phyloP scores from a whole-genome alignment of 1,139 yeast genomes.

The Candida buenavistaensis region DNA sequence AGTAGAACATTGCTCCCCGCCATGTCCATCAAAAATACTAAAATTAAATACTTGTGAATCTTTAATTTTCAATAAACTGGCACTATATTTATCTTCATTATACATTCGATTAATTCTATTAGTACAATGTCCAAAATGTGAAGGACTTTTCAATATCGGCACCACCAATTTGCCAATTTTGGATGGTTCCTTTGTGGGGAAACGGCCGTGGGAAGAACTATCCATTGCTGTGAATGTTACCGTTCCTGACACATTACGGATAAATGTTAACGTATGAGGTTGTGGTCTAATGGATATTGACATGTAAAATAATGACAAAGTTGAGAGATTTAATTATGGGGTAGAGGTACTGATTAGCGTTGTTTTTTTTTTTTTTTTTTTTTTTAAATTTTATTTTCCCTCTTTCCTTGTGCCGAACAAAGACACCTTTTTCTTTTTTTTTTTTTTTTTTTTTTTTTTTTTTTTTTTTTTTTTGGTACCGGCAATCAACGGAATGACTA shows the following conservation, averaged over 20 bases:
- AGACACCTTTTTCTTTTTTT: no score
- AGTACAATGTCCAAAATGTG: slow-evolving; percentile 77
- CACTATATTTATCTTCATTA: slow-evolving; percentile 80
- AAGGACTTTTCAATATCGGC: slow-evolving; percentile 66
- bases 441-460: no score
- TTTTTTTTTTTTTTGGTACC: no score
- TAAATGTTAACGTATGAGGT: background rate
- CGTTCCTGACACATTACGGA: slow-evolving; percentile 21
- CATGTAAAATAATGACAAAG: slow-evolving; percentile 4
- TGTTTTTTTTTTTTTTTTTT: no score
- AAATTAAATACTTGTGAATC: slow-evolving; percentile 52
- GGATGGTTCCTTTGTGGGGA: slow-evolving; percentile 14
- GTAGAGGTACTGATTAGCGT: no score
- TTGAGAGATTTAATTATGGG: no score
- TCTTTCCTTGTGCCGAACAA: background rate
- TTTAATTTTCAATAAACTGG: slow-evolving; percentile 32
- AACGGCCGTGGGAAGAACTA: slow-evolving; percentile 15
- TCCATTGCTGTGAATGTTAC: slow-evolving; percentile 31
- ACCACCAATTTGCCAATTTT: slow-evolving; percentile 38
- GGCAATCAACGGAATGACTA: no score
- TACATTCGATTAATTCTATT: slow-evolving; percentile 73
- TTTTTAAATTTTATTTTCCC: no score
- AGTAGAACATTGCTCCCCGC: slow-evolving; percentile 74
- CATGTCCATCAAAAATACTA: slow-evolving; percentile 91
- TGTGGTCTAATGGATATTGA: slow-evolving; percentile 1